These are phyloP conservation scores for Ambrosiella xylebori DNA, from an alignment of 2,329 filamentous ascomycete genomes.

Conservation along the genomic window DNA sequence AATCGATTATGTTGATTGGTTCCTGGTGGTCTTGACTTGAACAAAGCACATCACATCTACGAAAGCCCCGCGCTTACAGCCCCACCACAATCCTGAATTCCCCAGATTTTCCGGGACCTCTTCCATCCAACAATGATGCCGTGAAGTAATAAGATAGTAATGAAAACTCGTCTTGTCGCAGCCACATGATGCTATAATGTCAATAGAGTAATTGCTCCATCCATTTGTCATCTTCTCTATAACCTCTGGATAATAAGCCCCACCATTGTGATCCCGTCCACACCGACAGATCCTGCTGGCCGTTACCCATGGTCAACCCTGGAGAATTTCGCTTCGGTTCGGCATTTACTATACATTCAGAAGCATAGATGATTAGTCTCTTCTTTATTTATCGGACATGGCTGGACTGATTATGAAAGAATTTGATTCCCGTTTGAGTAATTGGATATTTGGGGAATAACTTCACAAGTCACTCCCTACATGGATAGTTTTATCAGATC, in stretches of 20 bases:
- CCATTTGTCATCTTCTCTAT: neutral
- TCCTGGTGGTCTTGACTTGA: neutral
- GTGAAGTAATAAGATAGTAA: slow-evolving; percentile 12
- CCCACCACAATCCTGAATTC: neutral
- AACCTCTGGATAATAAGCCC: neutral
- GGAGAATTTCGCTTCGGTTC: neutral
- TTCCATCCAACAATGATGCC: neutral
- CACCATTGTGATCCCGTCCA: neutral
- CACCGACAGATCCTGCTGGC: neutral
- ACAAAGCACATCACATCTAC: neutral
- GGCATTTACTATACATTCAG: neutral
- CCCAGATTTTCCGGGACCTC: neutral
- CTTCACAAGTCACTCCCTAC: neutral
- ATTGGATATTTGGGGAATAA: neutral
- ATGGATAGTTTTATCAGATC: neutral
- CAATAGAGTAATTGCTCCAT: neutral
- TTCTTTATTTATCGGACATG: neutral
- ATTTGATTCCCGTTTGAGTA: neutral
- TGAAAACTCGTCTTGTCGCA: slow-evolving; percentile 1
- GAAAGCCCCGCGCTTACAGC: neutral
- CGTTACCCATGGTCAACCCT: neutral
- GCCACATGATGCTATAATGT: neutral
- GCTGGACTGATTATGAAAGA: neutral
- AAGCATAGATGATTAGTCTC: neutral
- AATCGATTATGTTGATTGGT: neutral